These are phyloP conservation scores for Scenedesmus sp. DNA, from an alignment of 163 green algal genomes.

Conservation along the genomic window DNA sequence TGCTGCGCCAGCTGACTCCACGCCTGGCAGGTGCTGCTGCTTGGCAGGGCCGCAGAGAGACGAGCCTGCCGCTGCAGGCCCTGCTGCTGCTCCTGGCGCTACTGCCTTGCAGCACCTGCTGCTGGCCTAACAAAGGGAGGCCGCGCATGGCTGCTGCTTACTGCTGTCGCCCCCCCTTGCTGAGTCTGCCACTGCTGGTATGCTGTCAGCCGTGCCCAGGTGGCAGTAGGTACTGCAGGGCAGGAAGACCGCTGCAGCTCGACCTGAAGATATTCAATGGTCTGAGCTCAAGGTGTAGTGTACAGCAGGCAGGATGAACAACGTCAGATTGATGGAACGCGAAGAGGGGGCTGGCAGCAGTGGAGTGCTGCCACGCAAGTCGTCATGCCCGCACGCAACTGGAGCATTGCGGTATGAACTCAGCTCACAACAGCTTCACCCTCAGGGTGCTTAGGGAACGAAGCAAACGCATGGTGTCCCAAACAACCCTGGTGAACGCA, in stretches of 20 bases:
- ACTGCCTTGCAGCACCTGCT: conserved; percentile 13
- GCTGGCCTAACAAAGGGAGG: neutral
- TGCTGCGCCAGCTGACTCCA: conserved; percentile 10
- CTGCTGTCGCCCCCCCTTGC: neutral
- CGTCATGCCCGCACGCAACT: neutral
- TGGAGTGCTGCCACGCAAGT: neutral
- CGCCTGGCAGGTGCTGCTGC: conserved; percentile 1
- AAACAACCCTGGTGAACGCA: conserved; percentile 12
- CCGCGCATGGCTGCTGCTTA: neutral
- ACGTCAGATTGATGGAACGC: neutral
- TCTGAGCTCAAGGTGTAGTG: neutral
- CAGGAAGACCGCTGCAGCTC: neutral
- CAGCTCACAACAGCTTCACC: neutral
- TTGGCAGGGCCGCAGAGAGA: neutral
- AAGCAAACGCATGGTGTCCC: neutral
- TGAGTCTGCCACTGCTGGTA: conserved; percentile 8
- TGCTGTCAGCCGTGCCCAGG: neutral
- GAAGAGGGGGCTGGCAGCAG: neutral
- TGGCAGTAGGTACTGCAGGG: neutral
- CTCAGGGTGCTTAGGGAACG: neutral
- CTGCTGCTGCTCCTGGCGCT: conserved; percentile 8
- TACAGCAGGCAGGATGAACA: neutral
- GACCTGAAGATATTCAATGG: neutral
- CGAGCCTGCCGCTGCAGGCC: neutral
- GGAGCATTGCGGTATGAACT: neutral